phyloP scores from a whole-genome alignment of 495 filamentous ascomycete genomes.

The Physcia stellaris region DNA sequence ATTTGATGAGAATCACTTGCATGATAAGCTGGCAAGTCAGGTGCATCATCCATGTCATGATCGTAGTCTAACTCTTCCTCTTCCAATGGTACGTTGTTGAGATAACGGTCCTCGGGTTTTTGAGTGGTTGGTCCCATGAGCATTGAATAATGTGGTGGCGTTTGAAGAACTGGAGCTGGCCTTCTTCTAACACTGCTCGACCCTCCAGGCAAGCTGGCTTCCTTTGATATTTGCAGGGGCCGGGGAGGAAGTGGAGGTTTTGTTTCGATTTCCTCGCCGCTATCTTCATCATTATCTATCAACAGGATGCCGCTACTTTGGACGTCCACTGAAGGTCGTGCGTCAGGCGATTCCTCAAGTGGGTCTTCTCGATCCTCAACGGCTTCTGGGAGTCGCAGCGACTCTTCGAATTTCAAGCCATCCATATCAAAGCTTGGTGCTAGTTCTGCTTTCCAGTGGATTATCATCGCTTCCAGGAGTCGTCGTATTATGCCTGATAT shows the following conservation, averaged over 20 bases:
- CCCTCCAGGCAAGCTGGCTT: conserved; percentile 2
- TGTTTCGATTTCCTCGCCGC: conserved; percentile 6
- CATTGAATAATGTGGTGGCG: conserved; percentile 13
- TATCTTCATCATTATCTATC: conserved; percentile 10
- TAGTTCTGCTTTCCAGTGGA: conserved; percentile 10
- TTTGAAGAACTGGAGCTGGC: conserved; percentile 10
- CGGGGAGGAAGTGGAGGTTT: conserved; percentile 6
- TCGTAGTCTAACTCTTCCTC: too few relatives aligned
- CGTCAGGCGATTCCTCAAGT: conserved; percentile 8
- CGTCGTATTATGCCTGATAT: conserved; percentile 17
- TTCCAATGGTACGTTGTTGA: too few relatives aligned
- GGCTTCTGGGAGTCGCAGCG: conserved; percentile 12
- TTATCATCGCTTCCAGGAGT: conserved; percentile 15
- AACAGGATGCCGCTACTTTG: conserved; percentile 14
- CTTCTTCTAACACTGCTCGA: conserved; percentile 1
- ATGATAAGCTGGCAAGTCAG: too few relatives aligned
- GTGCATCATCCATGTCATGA: too few relatives aligned
- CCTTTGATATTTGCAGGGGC: not conserved
- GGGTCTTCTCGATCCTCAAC: conserved; percentile 14
- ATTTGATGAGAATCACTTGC: too few relatives aligned
- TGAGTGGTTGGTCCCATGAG: too few relatives aligned
- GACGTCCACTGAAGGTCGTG: not conserved
- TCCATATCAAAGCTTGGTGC: conserved; percentile 6
- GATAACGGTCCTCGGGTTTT: too few relatives aligned
- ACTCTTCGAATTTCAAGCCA: conserved; percentile 5